A percentile compares a stretch with the other conserved stretches of the same genome.
Evolutionary conservation across 139 green algal species (phyloP).

Genomic region (Edaphochlamys debaryana): DNA sequence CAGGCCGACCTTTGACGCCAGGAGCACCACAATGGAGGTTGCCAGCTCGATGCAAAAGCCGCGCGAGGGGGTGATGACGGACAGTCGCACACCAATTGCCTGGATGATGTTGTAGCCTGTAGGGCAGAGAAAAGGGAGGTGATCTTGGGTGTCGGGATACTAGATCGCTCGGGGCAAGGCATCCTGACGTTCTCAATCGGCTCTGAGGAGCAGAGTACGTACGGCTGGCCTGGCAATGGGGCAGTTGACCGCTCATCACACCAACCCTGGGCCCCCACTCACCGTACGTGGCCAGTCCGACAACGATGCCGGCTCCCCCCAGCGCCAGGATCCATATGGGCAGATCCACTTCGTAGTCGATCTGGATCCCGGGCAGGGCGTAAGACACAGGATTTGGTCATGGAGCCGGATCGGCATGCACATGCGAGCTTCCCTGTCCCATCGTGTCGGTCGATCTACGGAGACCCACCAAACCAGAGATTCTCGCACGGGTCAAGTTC

Average conservation of each 20-base stretch:
- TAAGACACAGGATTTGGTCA: too few relatives aligned
- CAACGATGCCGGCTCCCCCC: constrained; percentile 79
- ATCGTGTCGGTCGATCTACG: too few relatives aligned
- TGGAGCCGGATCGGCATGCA: too few relatives aligned
- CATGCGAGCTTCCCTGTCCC: too few relatives aligned
- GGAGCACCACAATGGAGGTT: constrained; percentile 61
- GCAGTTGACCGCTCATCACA: neutral
- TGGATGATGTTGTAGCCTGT: constrained; percentile 65
- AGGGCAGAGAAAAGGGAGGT: too few relatives aligned
- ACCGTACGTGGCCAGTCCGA: constrained; percentile 78
- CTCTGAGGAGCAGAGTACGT: too few relatives aligned
- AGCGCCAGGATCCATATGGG: constrained; percentile 82
- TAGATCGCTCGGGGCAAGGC: too few relatives aligned
- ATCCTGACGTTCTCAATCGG: too few relatives aligned
- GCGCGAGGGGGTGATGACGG: constrained; percentile 63
- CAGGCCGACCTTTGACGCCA: constrained; percentile 58
- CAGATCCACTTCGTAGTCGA: constrained; percentile 48
- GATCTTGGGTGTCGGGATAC: too few relatives aligned
- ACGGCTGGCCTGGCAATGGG: neutral
- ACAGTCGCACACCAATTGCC: constrained; percentile 46
- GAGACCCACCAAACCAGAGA: too few relatives aligned
- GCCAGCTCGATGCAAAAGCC: constrained; percentile 77
- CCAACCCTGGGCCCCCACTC: neutral
- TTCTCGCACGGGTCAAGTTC: too few relatives aligned
- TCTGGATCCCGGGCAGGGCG: neutral